These are phyloP conservation scores for Dichotomocladium elegans DNA, from an alignment of 371 early-diverging fungal genomes.

Conservation along the genomic window DNA sequence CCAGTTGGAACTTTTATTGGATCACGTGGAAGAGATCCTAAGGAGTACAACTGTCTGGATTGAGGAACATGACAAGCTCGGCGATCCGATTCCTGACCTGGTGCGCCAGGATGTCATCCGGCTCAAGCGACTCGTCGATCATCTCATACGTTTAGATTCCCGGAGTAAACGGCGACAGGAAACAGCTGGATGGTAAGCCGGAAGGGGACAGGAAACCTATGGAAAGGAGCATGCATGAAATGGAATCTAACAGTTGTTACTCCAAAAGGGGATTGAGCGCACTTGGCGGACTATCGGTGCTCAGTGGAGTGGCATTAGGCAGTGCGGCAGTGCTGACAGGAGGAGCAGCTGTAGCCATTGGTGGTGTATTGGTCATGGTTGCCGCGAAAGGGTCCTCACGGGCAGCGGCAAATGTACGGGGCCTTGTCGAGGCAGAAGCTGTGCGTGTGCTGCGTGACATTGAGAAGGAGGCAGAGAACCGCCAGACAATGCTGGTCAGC, in stretches of 20 bases:
- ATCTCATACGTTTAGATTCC: constrained; percentile 40
- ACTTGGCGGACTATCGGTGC: constrained; percentile 42
- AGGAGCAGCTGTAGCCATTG: constrained; percentile 30
- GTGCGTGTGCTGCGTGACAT: not conserved
- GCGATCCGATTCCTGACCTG: constrained; percentile 37
- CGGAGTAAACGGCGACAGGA: constrained; percentile 42
- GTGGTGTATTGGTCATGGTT: constrained; percentile 23
- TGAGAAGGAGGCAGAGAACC: not conserved
- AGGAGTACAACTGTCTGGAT: constrained; percentile 51
- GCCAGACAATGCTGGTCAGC: not conserved
- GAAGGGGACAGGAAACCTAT: not conserved
- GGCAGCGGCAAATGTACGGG: not conserved
- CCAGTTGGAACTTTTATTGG: constrained; percentile 10
- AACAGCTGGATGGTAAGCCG: constrained; percentile 36
- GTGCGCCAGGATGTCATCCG: constrained; percentile 36
- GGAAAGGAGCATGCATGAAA: not conserved
- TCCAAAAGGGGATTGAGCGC: constrained; percentile 33
- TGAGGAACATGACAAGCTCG: constrained; percentile 42
- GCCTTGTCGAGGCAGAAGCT: not conserved
- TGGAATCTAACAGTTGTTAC: not conserved
- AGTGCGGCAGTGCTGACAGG: constrained; percentile 31
- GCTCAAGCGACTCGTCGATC: constrained; percentile 37
- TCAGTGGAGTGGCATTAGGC: constrained; percentile 46
- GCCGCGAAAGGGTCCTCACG: constrained; percentile 15
- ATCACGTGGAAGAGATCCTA: constrained; percentile 32